Base-by-base conservation (phyloP, 371 early-diverging fungal species). In the Zopfochytrium polystomum region DNA sequence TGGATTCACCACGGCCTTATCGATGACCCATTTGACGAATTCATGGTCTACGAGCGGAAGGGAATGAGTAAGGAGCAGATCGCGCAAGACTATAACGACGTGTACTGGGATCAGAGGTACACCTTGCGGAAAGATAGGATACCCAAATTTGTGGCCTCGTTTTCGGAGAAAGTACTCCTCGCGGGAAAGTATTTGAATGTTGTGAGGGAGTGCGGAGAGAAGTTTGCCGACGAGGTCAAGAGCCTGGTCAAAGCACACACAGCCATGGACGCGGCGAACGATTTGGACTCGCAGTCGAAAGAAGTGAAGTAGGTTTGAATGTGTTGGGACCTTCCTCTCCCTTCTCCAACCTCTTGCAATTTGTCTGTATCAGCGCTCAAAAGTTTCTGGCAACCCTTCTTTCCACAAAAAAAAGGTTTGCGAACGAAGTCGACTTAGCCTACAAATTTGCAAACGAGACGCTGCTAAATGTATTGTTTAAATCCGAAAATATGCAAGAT, bases 151-250 rank as follows among this genome's bases (percentile, higher is more conserved):
- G 83, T 81, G 15, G 52, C 31, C 22, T 83, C 86, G 3, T 78
- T 84, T 15, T 79, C 86, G 43, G 78, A 80, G 18, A 91, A 92
- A 72, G 88, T 96, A 34, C 68, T 96, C 60, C 71, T 87, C 29
- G 90, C 95, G 0, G 98, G 98, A 30, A 95, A 94, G 69, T 96
- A 93, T 63, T 74, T 94, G 58, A 96, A 95, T 67, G 93, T 95
- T 0, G 82, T 95, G 22, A 79, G 89, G 3, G 93, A 90, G 59
- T 95, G 93, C 67, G 72, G 69, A 25, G 55, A 53, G 9, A 59
- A 62, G 7, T 30, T 70, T 5, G 33, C 34, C n/a, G 63, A 29
- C 18, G 55, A 35, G 15, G 60, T 27, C 58, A 55, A 44, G 31
- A 55, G 52, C 3, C 43, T 22, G 33, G 34, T 33, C 30, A 32